Evolutionary conservation across 2,329 filamentous ascomycete genomes (phyloP).

Genomic region (Apiospora koreana): DNA sequence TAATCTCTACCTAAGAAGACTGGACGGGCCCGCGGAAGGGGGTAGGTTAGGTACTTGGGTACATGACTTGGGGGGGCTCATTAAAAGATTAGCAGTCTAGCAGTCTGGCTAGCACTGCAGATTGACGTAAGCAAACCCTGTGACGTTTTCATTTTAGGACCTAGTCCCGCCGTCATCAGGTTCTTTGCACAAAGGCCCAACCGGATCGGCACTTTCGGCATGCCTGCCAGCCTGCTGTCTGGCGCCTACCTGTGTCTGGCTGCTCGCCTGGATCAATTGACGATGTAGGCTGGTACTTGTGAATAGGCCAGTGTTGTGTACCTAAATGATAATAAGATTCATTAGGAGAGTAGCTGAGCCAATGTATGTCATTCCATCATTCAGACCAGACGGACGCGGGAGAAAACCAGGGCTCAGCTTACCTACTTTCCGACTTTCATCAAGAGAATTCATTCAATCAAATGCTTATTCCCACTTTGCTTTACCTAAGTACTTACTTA

Average conservation of each 20-base stretch:
- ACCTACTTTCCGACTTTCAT: no score
- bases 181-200: conserved; percentile 7
- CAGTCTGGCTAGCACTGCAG: neutral
- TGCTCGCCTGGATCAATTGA: no score
- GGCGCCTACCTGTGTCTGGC: no score
- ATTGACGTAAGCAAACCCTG: conserved; percentile 10
- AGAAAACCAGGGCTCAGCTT: neutral
- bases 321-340: neutral
- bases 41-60: no score
- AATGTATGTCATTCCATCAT: neutral
- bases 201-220: conserved; percentile 10
- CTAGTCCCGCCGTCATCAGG: conserved; percentile 3
- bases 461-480: neutral
- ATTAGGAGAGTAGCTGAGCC: neutral
- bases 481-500: no score
- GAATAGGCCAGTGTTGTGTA: neutral
- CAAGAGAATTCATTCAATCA: no score
- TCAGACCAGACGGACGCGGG: neutral
- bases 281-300: neutral
- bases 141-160: conserved; percentile 5
- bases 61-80: neutral
- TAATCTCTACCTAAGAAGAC: neutral
- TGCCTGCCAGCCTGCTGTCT: no score
- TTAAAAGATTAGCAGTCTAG: neutral
- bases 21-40: neutral